Percentiles rank a stretch among this genome's conserved stretches.
Conservation (phyloP, 2,329 filamentous ascomycete genomes). For the Exophiala bonariae region DNA sequence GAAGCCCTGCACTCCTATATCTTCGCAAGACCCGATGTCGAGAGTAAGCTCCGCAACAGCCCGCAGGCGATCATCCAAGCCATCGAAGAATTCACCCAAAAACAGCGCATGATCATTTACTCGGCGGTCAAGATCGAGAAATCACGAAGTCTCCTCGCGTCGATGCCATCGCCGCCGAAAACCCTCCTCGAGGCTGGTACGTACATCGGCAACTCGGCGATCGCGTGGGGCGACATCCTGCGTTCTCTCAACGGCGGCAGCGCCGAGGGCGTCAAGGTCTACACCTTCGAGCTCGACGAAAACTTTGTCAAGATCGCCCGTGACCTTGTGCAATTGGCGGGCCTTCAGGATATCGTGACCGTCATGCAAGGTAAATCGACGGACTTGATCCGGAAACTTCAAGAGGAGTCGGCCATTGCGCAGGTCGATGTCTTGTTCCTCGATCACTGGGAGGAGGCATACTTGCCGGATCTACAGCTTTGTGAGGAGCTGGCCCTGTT, state of each 20-base stretch:
- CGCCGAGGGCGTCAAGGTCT: conserved; percentile 31
- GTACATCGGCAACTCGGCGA: conserved; percentile 39
- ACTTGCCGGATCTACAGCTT: conserved; percentile 37
- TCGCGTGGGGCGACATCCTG: conserved; percentile 30
- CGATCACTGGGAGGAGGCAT: conserved; percentile 39
- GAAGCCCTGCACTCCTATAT: conserved; percentile 3
- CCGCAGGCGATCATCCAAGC: conserved; percentile 32
- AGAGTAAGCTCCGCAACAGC: conserved; percentile 21
- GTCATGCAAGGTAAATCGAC: conserved; percentile 29
- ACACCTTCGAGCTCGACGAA: conserved; percentile 37
- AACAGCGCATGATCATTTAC: conserved; percentile 37
- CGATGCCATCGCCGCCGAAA: conserved; percentile 31
- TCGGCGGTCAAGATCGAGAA: conserved; percentile 30
- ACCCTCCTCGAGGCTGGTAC: conserved; percentile 38
- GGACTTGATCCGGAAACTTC: conserved; percentile 22
- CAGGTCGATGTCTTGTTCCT: conserved; percentile 39
- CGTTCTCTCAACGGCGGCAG: conserved; percentile 29
- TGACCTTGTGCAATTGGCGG: conserved; percentile 32
- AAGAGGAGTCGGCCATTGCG: conserved; percentile 29
- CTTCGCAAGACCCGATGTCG: conserved; percentile 1
- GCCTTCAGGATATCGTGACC: conserved; percentile 30
- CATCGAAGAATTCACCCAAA: conserved; percentile 34
- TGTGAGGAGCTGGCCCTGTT: conserved; percentile 37
- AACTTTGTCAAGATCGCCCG: conserved; percentile 27
- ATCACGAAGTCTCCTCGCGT: conserved; percentile 26